phyloP scores from a whole-genome alignment of 208 protist species.

The Acanthamoeba healyi region DNA sequence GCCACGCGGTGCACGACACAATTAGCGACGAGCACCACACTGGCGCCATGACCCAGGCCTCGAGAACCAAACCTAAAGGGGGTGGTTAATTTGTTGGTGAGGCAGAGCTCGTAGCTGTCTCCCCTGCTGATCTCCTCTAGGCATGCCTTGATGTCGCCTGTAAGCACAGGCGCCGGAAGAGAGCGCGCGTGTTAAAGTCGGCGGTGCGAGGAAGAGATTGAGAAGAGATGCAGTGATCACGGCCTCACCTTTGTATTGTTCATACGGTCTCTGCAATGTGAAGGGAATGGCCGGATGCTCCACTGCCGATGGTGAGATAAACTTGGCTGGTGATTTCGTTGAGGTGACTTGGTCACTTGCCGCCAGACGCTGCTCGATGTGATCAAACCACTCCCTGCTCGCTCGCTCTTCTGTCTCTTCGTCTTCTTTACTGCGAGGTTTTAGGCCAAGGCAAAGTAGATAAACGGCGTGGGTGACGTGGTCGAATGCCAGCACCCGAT shows the following conservation, averaged over 20 bases:
- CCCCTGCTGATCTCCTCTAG: background rate
- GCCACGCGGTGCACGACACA: too few relatives aligned
- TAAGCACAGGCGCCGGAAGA: too few relatives aligned
- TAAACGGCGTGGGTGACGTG: background rate
- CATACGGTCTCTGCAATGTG: background rate
- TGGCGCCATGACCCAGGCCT: too few relatives aligned
- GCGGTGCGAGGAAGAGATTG: too few relatives aligned
- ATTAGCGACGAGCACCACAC: too few relatives aligned
- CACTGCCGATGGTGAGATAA: background rate
- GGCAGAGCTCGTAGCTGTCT: slow-evolving; percentile 78
- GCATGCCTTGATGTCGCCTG: slow-evolving; percentile 30
- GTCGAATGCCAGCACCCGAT: slow-evolving; percentile 45
- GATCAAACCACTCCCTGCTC: background rate
- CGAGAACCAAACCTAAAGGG: background rate
- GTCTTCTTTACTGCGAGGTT: too few relatives aligned
- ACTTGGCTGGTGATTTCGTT: background rate
- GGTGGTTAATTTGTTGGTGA: slow-evolving; percentile 69
- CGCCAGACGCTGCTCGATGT: background rate
- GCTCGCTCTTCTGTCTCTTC: background rate
- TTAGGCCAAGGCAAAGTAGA: background rate
- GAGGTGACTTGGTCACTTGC: background rate
- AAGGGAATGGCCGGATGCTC: background rate
- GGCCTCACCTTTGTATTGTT: background rate
- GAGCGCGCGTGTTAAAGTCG: too few relatives aligned
- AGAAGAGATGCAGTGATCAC: background rate